Percentiles rank a stretch among this genome's conserved stretches.
phyloP scores from a whole-genome alignment of 805 yeast genomes.

The Candida anglica region DNA sequence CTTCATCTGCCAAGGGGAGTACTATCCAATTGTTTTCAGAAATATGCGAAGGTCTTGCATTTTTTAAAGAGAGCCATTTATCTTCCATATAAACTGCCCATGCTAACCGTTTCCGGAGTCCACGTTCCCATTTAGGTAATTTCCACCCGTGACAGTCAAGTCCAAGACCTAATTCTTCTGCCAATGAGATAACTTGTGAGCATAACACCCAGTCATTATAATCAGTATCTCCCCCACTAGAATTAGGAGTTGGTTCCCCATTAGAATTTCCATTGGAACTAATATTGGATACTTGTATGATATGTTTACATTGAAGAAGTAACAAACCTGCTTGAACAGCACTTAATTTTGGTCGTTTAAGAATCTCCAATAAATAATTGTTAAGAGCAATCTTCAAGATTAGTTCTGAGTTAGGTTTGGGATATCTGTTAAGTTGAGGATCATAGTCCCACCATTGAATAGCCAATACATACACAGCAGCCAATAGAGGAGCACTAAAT shows the following conservation, averaged over 20 bases:
- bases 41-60: conserved; percentile 81
- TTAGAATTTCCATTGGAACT: conserved; percentile 5
- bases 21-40: conserved; percentile 79
- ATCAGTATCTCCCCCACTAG: conserved; percentile 26
- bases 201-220: conserved; percentile 80
- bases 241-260: conserved; percentile 14
- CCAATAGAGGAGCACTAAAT: conserved; percentile 84
- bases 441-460: conserved; percentile 94
- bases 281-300: conserved; percentile 15
- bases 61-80: conserved; percentile 82
- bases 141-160: conserved; percentile 90
- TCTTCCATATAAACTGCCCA: conserved; percentile 96
- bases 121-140: conserved; percentile 92
- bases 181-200: conserved; percentile 80
- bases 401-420: conserved; percentile 69
- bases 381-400: conserved; percentile 50
- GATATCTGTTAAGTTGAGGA: conserved; percentile 67
- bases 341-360: conserved; percentile 84
- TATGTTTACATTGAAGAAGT: conserved; percentile 61
- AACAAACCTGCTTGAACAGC: conserved; percentile 88
- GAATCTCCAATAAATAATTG: conserved; percentile 68
- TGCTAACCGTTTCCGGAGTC: conserved; percentile 79
- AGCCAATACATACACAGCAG: conserved; percentile 86
- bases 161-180: conserved; percentile 89
- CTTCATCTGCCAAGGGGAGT: conserved; percentile 60